Conservation (phyloP, 345 rosid species). For the Rhodamnia argentea region DNA sequence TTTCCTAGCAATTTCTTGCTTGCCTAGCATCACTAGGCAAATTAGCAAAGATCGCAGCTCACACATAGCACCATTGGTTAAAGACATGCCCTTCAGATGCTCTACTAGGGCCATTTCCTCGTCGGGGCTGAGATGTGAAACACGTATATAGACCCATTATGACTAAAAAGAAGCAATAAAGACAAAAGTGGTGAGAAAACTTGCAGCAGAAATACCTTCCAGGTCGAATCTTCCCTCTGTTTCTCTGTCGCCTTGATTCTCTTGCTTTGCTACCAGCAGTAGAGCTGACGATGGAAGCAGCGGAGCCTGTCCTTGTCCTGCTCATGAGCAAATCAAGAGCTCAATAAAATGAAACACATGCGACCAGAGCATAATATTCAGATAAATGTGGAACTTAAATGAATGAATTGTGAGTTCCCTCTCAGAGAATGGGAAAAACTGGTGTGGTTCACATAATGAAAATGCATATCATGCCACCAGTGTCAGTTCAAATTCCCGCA, state of each 20-base stretch:
- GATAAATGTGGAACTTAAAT: neutral
- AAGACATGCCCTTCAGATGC: slow-evolving; percentile 81
- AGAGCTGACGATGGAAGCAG: slow-evolving; percentile 67
- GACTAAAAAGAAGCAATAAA: neutral
- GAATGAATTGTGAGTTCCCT: neutral
- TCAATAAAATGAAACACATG: neutral
- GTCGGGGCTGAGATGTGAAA: slow-evolving; percentile 42
- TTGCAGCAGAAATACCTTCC: slow-evolving; percentile 51
- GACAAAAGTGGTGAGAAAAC: neutral
- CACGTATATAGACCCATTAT: slow-evolving; percentile 4
- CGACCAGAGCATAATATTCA: neutral
- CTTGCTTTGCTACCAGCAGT: slow-evolving; percentile 59
- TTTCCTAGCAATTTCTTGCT: slow-evolving; percentile 56
- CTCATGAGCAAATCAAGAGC: neutral
- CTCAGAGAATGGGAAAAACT: neutral
- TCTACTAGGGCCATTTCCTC: slow-evolving; percentile 95
- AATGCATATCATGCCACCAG: neutral
- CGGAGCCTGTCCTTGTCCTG: slow-evolving; percentile 70
- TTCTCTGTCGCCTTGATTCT: slow-evolving; percentile 57
- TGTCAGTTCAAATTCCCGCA: neutral
- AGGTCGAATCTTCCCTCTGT: slow-evolving; percentile 82
- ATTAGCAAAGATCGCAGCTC: slow-evolving; percentile 73
- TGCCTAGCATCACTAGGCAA: slow-evolving; percentile 64
- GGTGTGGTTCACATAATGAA: neutral
- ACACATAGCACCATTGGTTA: slow-evolving; percentile 52